A percentile compares a stretch with the other conserved stretches of the same genome.
Evolutionary conservation across 495 filamentous ascomycete genomes (phyloP).

Genomic region (Aspergillus diversus): DNA sequence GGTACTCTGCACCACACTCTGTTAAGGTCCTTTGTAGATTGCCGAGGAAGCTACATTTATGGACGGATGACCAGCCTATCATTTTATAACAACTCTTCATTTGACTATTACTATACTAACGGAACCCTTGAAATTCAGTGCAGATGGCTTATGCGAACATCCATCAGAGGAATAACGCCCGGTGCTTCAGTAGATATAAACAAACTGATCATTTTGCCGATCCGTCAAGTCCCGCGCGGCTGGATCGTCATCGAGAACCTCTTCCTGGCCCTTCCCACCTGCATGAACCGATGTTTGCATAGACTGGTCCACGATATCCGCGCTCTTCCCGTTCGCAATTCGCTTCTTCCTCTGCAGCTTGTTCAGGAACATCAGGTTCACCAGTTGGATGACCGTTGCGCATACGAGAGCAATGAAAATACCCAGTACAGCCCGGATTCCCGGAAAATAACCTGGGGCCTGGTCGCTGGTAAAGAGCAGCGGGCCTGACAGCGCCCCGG

Average conservation of each 20-base stretch:
- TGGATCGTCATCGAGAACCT: slow-evolving; percentile 20
- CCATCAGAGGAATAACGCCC: background rate
- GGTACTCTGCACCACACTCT: no score
- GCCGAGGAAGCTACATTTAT: no score
- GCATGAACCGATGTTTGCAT: slow-evolving; percentile 47
- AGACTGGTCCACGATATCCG: slow-evolving; percentile 55
- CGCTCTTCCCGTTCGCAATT: slow-evolving; percentile 60
- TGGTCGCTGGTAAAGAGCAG: slow-evolving; percentile 47
- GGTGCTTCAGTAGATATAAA: slow-evolving; percentile 57
- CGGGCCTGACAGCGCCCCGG: slow-evolving; percentile 52
- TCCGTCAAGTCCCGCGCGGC: slow-evolving; percentile 57
- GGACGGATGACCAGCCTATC: background rate
- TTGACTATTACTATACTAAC: background rate
- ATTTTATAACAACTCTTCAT: background rate
- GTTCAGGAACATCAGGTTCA: slow-evolving; percentile 56
- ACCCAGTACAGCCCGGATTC: slow-evolving; percentile 55
- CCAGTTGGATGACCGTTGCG: slow-evolving; percentile 53
- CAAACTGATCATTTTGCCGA: slow-evolving; percentile 66
- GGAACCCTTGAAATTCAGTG: background rate
- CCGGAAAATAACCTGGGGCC: slow-evolving; percentile 55
- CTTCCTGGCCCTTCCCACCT: slow-evolving; percentile 27
- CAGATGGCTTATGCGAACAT: background rate
- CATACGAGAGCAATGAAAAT: slow-evolving; percentile 57
- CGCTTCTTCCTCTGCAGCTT: slow-evolving; percentile 52
- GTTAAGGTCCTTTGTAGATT: no score